Conservation (phyloP, 257 asterid species). For the Eustoma russellianum region DNA sequence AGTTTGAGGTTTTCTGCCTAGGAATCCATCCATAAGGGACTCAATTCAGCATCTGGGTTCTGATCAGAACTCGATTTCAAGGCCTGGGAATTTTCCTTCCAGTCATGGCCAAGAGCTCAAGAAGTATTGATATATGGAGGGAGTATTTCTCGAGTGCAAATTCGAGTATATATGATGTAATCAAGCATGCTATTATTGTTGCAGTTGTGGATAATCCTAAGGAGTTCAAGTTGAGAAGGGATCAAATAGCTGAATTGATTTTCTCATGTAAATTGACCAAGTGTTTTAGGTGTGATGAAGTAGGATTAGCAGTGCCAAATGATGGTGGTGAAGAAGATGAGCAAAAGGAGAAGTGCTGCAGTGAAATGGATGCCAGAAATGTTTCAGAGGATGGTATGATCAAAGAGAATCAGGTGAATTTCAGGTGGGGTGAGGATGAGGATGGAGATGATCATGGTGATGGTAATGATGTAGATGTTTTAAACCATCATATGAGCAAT, state of each 20-base stretch:
- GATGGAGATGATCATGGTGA: slow-evolving; percentile 15
- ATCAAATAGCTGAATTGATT: slow-evolving; percentile 73
- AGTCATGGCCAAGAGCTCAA: slow-evolving; percentile 50
- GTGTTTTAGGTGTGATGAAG: slow-evolving; percentile 68
- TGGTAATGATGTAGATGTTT: slow-evolving; percentile 28
- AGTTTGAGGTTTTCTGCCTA: slow-evolving; percentile 28
- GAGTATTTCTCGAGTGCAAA: slow-evolving; percentile 64
- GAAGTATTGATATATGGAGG: slow-evolving; percentile 74
- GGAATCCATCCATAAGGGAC: slow-evolving; percentile 21
- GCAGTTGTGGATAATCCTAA: slow-evolving; percentile 80
- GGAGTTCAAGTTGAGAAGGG: slow-evolving; percentile 73
- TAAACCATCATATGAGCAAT: slow-evolving; percentile 34
- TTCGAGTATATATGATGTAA: slow-evolving; percentile 58
- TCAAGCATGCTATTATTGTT: slow-evolving; percentile 62
- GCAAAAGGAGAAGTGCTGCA: slow-evolving; percentile 31
- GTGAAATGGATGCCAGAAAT: slow-evolving; percentile 19
- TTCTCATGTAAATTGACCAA: slow-evolving; percentile 60
- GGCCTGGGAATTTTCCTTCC: slow-evolving; percentile 8
- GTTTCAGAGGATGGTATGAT: slow-evolving; percentile 36
- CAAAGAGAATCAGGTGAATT: slow-evolving; percentile 55
- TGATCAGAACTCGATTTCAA: slow-evolving; percentile 10
- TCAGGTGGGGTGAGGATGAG: slow-evolving; percentile 31
- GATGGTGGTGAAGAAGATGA: slow-evolving; percentile 23
- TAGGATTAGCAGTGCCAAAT: slow-evolving; percentile 51
- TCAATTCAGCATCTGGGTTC: slow-evolving; percentile 14